phyloP scores from a whole-genome alignment of 1,284 basidiomycete genomes.

The Kalmanozyma brasiliensis region DNA sequence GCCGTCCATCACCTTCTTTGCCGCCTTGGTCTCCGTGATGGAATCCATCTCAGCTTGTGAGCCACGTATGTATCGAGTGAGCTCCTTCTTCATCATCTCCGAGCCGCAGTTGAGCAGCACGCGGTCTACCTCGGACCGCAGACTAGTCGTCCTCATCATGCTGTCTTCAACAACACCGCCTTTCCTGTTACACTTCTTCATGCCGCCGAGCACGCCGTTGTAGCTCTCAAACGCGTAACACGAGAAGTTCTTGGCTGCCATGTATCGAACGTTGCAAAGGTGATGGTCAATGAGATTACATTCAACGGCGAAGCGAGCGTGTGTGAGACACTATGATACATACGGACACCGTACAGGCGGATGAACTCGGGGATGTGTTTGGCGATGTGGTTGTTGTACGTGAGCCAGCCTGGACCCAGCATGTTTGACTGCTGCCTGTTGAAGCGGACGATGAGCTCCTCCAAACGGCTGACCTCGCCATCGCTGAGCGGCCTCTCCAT shows the following conservation, averaged over 20 bases:
- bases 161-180: not conserved
- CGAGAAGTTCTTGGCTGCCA: constrained; percentile 5
- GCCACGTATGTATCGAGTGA: no score
- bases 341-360: constrained; percentile 1
- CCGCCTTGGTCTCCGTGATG: no score
- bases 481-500: not conserved
- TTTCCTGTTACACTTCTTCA: constrained; percentile 1
- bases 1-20: no score
- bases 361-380: constrained; percentile 4
- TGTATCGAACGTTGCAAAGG: no score
- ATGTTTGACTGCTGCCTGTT: constrained; percentile 2
- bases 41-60: no score
- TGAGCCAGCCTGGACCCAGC: constrained; percentile 12
- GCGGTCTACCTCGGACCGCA: not conserved
- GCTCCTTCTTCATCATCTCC: no score
- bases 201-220: constrained; percentile 2
- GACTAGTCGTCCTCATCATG: not conserved
- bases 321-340: no score
- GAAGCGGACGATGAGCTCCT: not conserved
- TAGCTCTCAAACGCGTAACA: constrained; percentile 5
- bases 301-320: no score
- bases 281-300: no score
- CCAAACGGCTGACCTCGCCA: not conserved
- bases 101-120: no score
- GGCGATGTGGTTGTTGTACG: constrained; percentile 9